A percentile compares a stretch with the other conserved stretches of the same genome.
Conservation (phyloP, 1,139 yeast genomes). For the Tardiomyces depauwii region DNA sequence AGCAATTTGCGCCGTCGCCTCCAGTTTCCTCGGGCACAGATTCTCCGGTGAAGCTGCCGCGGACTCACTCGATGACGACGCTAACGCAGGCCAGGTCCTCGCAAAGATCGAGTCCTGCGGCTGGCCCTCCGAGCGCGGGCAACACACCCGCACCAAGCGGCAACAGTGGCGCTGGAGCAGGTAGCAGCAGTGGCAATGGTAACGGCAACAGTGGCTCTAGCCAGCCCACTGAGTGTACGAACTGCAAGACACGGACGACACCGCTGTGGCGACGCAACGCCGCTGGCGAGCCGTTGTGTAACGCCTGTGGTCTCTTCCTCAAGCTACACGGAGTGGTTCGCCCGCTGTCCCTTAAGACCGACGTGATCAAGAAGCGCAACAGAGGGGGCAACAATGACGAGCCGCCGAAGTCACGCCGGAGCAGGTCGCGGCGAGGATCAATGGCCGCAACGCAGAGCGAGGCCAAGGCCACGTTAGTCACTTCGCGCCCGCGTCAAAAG, state of each 20-base stretch:
- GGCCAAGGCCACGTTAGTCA: not conserved
- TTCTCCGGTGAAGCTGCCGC: not conserved
- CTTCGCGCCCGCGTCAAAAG: not conserved
- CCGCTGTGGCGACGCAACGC: slow-evolving; percentile 95
- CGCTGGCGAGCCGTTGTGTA: slow-evolving; percentile 85
- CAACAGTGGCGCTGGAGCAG: not conserved
- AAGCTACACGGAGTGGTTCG: slow-evolving; percentile 91
- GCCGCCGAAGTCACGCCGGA: slow-evolving; percentile 2
- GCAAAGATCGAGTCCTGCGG: not conserved
- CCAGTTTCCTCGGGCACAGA: not conserved
- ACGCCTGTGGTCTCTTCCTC: slow-evolving; percentile 87
- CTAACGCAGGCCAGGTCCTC: not conserved
- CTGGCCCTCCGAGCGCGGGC: not conserved
- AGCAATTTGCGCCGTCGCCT: not conserved
- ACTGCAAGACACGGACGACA: slow-evolving; percentile 87
- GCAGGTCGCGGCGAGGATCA: slow-evolving; percentile 1
- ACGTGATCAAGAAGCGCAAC: slow-evolving; percentile 73
- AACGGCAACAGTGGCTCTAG: not conserved
- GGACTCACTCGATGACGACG: not conserved
- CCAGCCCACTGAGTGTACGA: slow-evolving; percentile 45
- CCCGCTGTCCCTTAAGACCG: slow-evolving; percentile 83
- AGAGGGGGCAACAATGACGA: slow-evolving; percentile 4
- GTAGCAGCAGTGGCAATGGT: not conserved
- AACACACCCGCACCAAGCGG: not conserved
- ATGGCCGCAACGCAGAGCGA: not conserved